Evolutionary conservation across 2,329 filamentous ascomycete species (phyloP), one percentile per base, ranked within the genome.

Genomic region (Colletotrichum echinochloae): DNA sequence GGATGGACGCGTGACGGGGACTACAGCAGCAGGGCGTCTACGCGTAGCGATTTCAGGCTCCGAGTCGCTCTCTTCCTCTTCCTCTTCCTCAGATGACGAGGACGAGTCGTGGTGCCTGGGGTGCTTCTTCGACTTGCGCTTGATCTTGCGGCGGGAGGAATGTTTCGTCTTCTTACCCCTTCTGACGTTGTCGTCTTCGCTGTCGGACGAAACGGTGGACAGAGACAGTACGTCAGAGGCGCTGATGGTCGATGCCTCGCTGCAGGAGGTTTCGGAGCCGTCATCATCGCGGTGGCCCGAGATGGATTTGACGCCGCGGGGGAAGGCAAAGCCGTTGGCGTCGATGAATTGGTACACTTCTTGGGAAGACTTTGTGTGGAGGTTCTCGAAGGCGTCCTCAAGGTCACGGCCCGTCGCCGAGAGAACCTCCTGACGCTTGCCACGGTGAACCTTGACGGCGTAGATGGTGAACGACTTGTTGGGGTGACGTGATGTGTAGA

Each of bases 361-460:
- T 51, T 80, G 79, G n/a, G 81, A 81, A 12, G 81, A 81, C 70
- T 78, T 80, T 55, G 74, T 68, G 68, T 82, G 79, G n/a, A 84
- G 79, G 20, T 76, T 68, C 60, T 80, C 77, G 7, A 84, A 73
- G 12, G 81, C 82, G 5, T 77, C 77, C 28, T 76, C 65, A 9
- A 77, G 66, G 20, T 78, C 77, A 20, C 68, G 55, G 8, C 74
- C 79, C 1, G 77, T 73, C 26, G 78, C 80, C n/a, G 78, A 78
- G 12, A 83, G 73, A 18, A 80, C 70, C 23, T 74, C 76, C 48
- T 71, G 82, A 76, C 93, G 94, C 84, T 94, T 94, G 37, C 92
- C 92, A 79, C 95, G 93, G 80, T 95, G 91, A 67, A 92, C 90
- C 80, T 91, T 91, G 60, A 90, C 87, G 37, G 96, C 91, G 4